Conservation (phyloP, 257 asterid genomes). For the Verbascum thapsus region DNA sequence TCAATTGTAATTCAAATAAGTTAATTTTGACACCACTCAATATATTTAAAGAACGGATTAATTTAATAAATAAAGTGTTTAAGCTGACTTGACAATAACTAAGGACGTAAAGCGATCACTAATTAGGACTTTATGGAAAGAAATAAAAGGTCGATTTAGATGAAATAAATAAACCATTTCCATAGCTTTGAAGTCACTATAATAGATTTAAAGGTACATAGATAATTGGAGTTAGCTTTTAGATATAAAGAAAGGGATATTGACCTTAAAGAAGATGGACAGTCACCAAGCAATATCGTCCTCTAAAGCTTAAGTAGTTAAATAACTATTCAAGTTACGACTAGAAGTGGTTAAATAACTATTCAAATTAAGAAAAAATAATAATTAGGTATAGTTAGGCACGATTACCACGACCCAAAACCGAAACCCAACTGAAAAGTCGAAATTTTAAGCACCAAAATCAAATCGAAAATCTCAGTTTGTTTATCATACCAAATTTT, state of each 20-base stretch:
- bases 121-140: constrained; percentile 33
- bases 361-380: no score
- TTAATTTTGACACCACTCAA: no score
- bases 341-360: no score
- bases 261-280: constrained; percentile 33
- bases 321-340: constrained; percentile 5
- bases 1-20: no score
- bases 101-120: constrained; percentile 15
- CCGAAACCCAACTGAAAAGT: no score
- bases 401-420: no score
- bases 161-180: constrained; percentile 28
- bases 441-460: no score
- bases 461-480: no score
- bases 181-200: constrained; percentile 14
- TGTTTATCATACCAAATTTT: no score
- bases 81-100: constrained; percentile 27
- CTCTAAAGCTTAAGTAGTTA: constrained; percentile 19
- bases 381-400: no score
- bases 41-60: background rate
- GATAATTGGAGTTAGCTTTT: constrained; percentile 32
- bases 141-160: constrained; percentile 29
- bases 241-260: constrained; percentile 7
- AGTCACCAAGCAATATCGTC: constrained; percentile 34
- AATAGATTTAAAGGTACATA: constrained; percentile 23
- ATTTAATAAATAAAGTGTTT: constrained; percentile 14